A percentile compares a stretch with the other conserved stretches of the same genome.
These are phyloP conservation scores for Naganishia friedmannii DNA, from an alignment of 768 basidiomycete genomes.

Conservation along the genomic window DNA sequence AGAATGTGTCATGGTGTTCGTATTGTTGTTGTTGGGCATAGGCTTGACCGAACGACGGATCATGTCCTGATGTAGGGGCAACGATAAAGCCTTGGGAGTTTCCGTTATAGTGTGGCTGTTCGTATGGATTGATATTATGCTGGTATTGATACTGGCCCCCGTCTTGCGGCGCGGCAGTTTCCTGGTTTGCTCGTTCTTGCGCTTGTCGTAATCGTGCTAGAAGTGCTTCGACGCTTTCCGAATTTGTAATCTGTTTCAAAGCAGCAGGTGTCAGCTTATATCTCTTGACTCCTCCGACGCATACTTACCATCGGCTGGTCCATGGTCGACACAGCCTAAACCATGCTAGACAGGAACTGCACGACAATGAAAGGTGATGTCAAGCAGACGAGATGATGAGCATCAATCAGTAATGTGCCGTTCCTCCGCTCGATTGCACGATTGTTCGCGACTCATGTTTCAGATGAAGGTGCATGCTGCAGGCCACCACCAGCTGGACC, in stretches of 20 bases:
- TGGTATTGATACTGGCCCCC: not conserved
- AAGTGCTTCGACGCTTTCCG: constrained; percentile 8
- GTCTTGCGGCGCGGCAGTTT: not conserved
- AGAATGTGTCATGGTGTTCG: not conserved
- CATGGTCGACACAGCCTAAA: no score
- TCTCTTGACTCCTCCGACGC: not conserved
- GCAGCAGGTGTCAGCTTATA: not conserved
- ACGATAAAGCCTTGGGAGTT: not conserved
- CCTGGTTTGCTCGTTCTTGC: not conserved
- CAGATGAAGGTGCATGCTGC: not conserved
- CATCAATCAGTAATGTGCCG: not conserved
- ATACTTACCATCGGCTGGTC: no score
- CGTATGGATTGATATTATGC: not conserved
- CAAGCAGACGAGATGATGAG: not conserved
- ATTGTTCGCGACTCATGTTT: not conserved
- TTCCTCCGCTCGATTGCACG: not conserved
- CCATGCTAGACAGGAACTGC: no score
- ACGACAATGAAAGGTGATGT: not conserved
- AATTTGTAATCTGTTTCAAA: not conserved
- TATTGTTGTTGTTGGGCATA: not conserved
- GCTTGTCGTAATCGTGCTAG: constrained; percentile 13
- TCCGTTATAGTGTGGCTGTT: not conserved
- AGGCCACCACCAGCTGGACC: not conserved
- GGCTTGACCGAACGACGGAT: not conserved
- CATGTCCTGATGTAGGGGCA: not conserved